Base-by-base conservation (phyloP, 495 filamentous ascomycete genomes). In the Aspergillus kassunensis region DNA sequence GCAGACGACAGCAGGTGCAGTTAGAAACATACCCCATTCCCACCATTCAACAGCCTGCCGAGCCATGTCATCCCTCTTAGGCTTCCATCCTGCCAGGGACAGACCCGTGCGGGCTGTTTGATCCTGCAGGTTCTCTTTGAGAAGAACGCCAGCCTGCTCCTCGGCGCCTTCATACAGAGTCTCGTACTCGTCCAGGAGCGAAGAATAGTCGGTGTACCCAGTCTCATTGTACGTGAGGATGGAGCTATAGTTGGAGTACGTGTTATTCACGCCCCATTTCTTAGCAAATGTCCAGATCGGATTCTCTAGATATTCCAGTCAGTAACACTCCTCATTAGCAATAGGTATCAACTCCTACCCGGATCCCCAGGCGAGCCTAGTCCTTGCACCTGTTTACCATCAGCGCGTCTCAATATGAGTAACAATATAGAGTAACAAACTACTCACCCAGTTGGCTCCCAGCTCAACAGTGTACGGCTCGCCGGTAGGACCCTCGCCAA, bases 401-500 rank as follows among this genome's bases (percentile, higher is more conserved):
- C 6, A 35, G 43, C 24, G 19, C 16, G n/a, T n/a, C n/a, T n/a
- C n/a, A n/a, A n/a, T n/a, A n/a, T n/a, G n/a, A n/a, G 34, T 9
- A 4, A 7, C 0, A 10, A 10, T 24, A 7, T 20, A 40, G 4
- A 27, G 31, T 15, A 20, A 20, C 16, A 1, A 4, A 25, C n/a
- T n/a, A n/a, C n/a, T n/a, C 67, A 74, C 81, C 85, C 85, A 88
- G 54, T 88, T 88, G 7, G 83, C 84, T 7, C 85, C 85, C 13
- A 84, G 66, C 60, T 88, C 85, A n/a, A 88, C 68, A 1, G 65
- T 72, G 63, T 83, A 86, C 4, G 81, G 78, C 0, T 77, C 72
- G 0, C 80, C 79, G 40, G 70, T 52, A 11, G 64, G 42, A n/a
- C 68, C 59, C 34, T 67, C 60, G 5, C 87, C 86, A 61, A 91